Evolutionary conservation across 2,329 filamentous ascomycete genomes (phyloP), one percentile per base, ranked within the genome.

Genomic region (Ceratocystis alfenasii): DNA sequence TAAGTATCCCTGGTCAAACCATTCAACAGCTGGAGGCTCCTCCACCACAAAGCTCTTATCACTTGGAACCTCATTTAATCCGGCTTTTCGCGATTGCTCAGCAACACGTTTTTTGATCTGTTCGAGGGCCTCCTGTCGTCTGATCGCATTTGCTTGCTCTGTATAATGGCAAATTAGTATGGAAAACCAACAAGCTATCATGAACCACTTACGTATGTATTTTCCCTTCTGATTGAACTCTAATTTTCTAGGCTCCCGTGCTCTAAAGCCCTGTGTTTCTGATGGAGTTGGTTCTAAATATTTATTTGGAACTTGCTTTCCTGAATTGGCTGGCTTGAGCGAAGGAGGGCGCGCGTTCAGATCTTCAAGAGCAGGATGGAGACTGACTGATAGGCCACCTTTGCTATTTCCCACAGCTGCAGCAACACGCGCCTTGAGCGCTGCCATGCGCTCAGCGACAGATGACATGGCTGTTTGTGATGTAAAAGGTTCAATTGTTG

Each of bases 181-280:
- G 25, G 8, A 15, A 6, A 48, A 61, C 12, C 15, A 17, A 12
- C 22, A 6, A 48, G 5, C 17, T 12, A 41, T 30, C 4, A 25
- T 30, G 10, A 15, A 10, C 20, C 15, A 68, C 67, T 55, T 62
- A 68, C 67, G 87, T 68, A 97, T 96, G 73, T 96, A 97, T 81
- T 97, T 97, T 64, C 94, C 94, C 75, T 95, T 95, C 71, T 92
- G 87, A 71, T 96, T 96, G 79, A 99, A 97, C 12, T 90, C 78
- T 20, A 99, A 80, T 69, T 89, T 86, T 68, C 89, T 86, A 10
- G 90, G 83, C 69, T 88, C 81, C 63, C 91, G 83, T 46, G 82
- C 79, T 71, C 87, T 89, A 72, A 65, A 78, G 77, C 69, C 80
- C 80, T 87, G 84, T 3, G 81, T 77, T n/a, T 83, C 81, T 12